A percentile compares a stretch with the other conserved stretches of the same genome.
Evolutionary conservation across 768 basidiomycete genomes (phyloP).

Genomic region (Roridomyces roridus): DNA sequence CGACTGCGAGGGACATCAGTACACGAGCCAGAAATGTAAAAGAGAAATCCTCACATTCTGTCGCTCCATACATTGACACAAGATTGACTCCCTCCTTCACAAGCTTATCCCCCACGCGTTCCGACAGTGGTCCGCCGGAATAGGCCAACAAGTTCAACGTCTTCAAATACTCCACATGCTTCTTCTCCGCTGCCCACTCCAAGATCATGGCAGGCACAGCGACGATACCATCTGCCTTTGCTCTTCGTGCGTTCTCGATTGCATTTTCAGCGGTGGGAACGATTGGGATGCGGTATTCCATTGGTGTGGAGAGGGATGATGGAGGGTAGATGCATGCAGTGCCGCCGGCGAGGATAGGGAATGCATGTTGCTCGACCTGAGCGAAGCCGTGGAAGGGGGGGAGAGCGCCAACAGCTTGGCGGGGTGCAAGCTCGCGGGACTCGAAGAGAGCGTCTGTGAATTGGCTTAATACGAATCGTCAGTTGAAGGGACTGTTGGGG

Average conservation of each 20-base stretch:
- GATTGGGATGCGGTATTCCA: slow-evolving; percentile 32
- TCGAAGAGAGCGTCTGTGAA: background rate
- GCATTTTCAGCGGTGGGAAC: slow-evolving; percentile 40
- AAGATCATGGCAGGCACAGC: slow-evolving; percentile 46
- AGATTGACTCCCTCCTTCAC: too few species aligned
- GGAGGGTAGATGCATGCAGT: slow-evolving; percentile 41
- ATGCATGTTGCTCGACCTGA: slow-evolving; percentile 34
- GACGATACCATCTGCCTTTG: slow-evolving; percentile 34
- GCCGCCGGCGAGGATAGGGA: slow-evolving; percentile 30
- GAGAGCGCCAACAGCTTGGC: slow-evolving; percentile 24
- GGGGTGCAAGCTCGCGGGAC: background rate
- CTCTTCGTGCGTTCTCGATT: slow-evolving; percentile 37
- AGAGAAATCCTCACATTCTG: slow-evolving; percentile 3
- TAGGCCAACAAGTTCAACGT: background rate
- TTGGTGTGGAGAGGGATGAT: slow-evolving; percentile 21
- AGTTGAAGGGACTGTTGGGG: too few species aligned
- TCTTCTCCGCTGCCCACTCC: slow-evolving; percentile 38
- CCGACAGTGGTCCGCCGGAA: too few species aligned
- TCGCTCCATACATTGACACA: too few species aligned
- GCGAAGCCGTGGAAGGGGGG: slow-evolving; percentile 48
- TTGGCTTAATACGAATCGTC: too few species aligned
- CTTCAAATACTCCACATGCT: slow-evolving; percentile 31
- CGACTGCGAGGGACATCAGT: slow-evolving; percentile 4
- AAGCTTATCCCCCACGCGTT: too few species aligned
- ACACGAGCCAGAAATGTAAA: background rate